phyloP scores from a whole-genome alignment of 257 asterid species.

The Nicotiana noctiflora region DNA sequence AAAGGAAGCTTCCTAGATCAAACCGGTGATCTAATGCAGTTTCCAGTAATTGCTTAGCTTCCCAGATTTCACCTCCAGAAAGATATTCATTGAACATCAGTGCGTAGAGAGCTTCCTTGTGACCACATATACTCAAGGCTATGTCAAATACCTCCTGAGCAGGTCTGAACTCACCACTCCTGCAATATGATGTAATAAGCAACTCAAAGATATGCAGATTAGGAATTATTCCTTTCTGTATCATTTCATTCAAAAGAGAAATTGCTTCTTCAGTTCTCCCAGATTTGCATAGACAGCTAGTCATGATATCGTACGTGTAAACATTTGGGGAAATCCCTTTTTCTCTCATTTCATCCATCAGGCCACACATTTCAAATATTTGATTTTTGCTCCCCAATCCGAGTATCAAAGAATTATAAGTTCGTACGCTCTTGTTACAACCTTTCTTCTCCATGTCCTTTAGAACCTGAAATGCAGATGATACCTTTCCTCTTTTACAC shows the following conservation, averaged over 20 bases:
- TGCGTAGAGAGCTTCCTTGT: constrained; percentile 52
- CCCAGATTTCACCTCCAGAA: constrained; percentile 66
- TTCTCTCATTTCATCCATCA: constrained; percentile 88
- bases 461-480: constrained; percentile 92
- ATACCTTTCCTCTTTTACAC: constrained; percentile 73
- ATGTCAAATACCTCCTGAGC: constrained; percentile 75
- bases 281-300: constrained; percentile 58
- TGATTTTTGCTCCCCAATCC: constrained; percentile 67
- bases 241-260: constrained; percentile 73
- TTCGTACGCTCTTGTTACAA: constrained; percentile 65
- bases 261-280: constrained; percentile 80
- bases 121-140: constrained; percentile 55
- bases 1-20: constrained; percentile 48
- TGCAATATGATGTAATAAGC: constrained; percentile 66
- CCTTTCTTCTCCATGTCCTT: constrained; percentile 92
- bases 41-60: constrained; percentile 66
- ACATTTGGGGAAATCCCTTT: constrained; percentile 69
- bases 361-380: constrained; percentile 78
- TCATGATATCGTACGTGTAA: constrained; percentile 62
- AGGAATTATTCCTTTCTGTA: constrained; percentile 60
- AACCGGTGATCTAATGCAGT: constrained; percentile 55
- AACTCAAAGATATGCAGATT: constrained; percentile 50
- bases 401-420: constrained; percentile 67
- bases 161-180: constrained; percentile 80
- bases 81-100: constrained; percentile 67